Evolutionary conservation across 768 basidiomycete genomes (phyloP), one percentile per base, ranked within the genome.

Genomic region (Trametes sanguinea): DNA sequence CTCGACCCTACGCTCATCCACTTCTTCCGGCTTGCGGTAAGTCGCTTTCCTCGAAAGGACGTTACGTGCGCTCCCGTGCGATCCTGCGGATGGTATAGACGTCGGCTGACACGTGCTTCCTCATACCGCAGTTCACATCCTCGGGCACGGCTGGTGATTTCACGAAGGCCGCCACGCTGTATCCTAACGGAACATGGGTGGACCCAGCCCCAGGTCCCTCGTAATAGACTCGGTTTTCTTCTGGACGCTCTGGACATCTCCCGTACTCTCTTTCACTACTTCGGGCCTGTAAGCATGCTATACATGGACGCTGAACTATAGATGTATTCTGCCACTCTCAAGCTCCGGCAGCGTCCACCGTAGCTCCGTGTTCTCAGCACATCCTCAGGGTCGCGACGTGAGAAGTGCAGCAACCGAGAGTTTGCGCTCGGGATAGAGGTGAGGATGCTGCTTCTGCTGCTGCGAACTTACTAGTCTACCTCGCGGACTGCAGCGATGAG

Each of bases 161-260:
- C 67, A 92, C 93, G 0, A 89, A 83, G 78, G 80, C 92, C 6
- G 91, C 89, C 6, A 86, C 82, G 3, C 75, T 90, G 54, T 88
- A 84, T 79, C 84, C 87, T 2, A 94, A 94, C 71, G 89, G 89
- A 53, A 92, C 90, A 14, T 94, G 90, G 90, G 79, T 85, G 45
- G 81, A 92, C 70, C 86, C 94, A 27, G 73, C 78, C 17, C 78
- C 85, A 10, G 93, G 92, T n/a, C 79, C 88, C 51, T 86, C 89
- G 30, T 64, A 56, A 52, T 29, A 53, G 56, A 50, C 52, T 37
- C 37, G 32, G 32, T 43, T 11, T 37, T 50, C 56, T 62, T 42
- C 17, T 45, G 29, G n/a, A 17, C 51, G 50, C n/a, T 40, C 29
- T 35, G 59, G 45, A 54, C 52, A 30, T 48, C 42, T 46, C 35